phyloP scores from a whole-genome alignment of 2,329 filamentous ascomycete species.

The Colletotrichum ledebouriae region DNA sequence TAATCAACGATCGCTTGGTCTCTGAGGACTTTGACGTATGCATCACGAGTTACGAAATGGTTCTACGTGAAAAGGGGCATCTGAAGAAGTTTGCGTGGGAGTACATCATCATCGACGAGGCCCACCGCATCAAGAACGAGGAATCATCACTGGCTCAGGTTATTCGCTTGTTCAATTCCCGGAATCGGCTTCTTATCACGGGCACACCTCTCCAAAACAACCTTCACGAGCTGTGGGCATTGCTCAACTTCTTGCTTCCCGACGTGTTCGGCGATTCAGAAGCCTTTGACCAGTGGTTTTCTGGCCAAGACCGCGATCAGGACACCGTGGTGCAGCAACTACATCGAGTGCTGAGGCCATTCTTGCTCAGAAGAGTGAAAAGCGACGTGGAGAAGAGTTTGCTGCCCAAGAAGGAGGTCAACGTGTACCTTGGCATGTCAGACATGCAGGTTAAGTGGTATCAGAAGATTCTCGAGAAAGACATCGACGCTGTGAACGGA shows the following conservation, averaged over 20 bases:
- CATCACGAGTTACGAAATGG: slow-evolving; percentile 99
- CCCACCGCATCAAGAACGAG: slow-evolving; percentile 99
- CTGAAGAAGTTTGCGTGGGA: slow-evolving; percentile 99
- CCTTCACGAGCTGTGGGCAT: slow-evolving; percentile 95
- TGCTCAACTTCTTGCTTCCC: slow-evolving; percentile 97
- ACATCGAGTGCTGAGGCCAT: slow-evolving; percentile 91
- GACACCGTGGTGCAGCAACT: slow-evolving; percentile 97
- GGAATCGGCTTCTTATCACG: slow-evolving; percentile 94
- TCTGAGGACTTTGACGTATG: slow-evolving; percentile 98
- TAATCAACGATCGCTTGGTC: slow-evolving; percentile 92
- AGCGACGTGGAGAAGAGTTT: slow-evolving; percentile 98
- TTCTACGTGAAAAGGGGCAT: slow-evolving; percentile 92
- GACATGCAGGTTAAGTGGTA: slow-evolving; percentile 99
- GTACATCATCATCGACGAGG: slow-evolving; percentile 99
- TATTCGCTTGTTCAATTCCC: slow-evolving; percentile 94
- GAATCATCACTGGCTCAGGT: slow-evolving; percentile 97
- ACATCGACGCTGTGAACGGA: slow-evolving; percentile 98
- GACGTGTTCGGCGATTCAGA: slow-evolving; percentile 98
- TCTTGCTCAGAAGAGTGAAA: slow-evolving; percentile 95
- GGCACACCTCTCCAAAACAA: slow-evolving; percentile 98
- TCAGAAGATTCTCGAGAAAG: slow-evolving; percentile 98
- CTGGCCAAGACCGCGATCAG: slow-evolving; percentile 88
- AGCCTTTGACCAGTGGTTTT: slow-evolving; percentile 99
- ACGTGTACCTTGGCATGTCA: slow-evolving; percentile 97
- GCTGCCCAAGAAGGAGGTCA: slow-evolving; percentile 96